These are phyloP conservation scores for Plasmodium vivax DNA, from an alignment of 169 alveolate genomes.

Conservation along the genomic window DNA sequence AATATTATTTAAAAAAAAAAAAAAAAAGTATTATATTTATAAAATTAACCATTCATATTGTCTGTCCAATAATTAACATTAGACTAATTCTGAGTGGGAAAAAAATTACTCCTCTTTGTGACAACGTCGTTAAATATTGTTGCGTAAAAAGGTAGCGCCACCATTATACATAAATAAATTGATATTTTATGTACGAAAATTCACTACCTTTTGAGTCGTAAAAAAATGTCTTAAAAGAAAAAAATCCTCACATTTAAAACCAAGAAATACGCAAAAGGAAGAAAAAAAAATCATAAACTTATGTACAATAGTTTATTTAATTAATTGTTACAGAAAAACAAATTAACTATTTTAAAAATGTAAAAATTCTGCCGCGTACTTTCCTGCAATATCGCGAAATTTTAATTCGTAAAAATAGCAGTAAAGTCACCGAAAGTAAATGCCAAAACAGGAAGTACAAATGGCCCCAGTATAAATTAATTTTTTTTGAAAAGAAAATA, in stretches of 20 bases:
- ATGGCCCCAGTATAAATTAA: too few relatives aligned
- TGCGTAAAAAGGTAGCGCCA: background rate
- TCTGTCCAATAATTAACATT: background rate
- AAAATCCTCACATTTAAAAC: background rate
- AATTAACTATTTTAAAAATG: too few relatives aligned
- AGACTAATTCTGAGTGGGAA: background rate
- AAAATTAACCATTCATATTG: background rate
- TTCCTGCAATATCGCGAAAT: too few relatives aligned
- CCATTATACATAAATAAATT: background rate
- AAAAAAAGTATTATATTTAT: background rate
- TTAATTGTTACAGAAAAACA: background rate
- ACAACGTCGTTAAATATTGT: background rate
- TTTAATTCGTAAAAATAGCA: too few relatives aligned
- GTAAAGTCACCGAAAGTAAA: too few relatives aligned
- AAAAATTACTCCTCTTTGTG: background rate
- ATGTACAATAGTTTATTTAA: background rate
- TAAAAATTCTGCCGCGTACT: too few relatives aligned
- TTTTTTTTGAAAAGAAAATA: too few relatives aligned
- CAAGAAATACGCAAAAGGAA: background rate
- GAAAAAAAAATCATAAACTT: background rate
- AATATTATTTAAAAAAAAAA: background rate
- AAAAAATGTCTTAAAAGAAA: background rate
- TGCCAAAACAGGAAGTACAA: too few relatives aligned
- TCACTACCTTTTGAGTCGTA: background rate
- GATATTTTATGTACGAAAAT: background rate